These are phyloP conservation scores for Rhododendron williamsianum DNA, from an alignment of 148 eudicot genomes.

Conservation along the genomic window DNA sequence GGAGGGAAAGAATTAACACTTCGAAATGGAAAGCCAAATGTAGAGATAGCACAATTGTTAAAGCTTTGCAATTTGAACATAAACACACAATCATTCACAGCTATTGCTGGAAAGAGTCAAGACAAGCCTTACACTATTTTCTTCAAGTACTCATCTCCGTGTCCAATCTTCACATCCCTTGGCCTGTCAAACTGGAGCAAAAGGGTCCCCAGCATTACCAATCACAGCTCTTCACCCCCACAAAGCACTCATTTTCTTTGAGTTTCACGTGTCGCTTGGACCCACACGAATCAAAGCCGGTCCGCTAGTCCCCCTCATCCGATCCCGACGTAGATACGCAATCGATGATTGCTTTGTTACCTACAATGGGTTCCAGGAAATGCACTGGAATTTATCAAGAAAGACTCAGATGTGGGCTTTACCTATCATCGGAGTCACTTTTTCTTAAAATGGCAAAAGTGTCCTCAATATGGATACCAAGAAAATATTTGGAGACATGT, in stretches of 20 bases:
- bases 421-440: constrained; percentile 3
- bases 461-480: constrained; percentile 19
- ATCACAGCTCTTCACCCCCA: constrained; percentile 19
- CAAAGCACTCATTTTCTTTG: constrained; percentile 10
- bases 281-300: constrained; percentile 24
- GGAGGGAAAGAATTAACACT: neutral
- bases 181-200: constrained; percentile 9
- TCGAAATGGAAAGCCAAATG: neutral
- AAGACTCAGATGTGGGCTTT: neutral
- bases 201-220: constrained; percentile 34
- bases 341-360: constrained; percentile 16
- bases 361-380: constrained; percentile 12
- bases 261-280: constrained; percentile 30
- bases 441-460: constrained; percentile 21
- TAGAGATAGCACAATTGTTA: neutral
- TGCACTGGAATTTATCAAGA: neutral
- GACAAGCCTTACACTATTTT: neutral
- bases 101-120: neutral
- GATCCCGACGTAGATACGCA: constrained; percentile 31
- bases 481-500: constrained; percentile 9
- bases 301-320: constrained; percentile 18
- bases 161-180: constrained; percentile 10
- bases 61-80: neutral
- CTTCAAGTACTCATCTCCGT: neutral
- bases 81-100: neutral